Evolutionary conservation across 1,139 yeast genomes (phyloP).

Genomic region (Zygoascus meyerae): DNA sequence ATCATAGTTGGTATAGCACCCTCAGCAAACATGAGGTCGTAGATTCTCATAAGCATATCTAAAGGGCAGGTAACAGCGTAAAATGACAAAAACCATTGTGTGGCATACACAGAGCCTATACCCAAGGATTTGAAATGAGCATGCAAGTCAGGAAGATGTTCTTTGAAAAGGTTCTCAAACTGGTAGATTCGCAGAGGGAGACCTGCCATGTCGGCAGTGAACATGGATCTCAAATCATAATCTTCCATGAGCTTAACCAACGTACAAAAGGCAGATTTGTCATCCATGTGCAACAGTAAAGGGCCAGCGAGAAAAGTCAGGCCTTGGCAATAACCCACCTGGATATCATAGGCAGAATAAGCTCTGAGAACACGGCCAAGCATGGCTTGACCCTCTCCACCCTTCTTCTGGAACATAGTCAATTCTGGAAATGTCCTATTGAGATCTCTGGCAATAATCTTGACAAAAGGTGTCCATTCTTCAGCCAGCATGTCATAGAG

Average conservation of each 20-base stretch:
- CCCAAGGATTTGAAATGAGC: slow-evolving; percentile 41
- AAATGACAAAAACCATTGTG: slow-evolving; percentile 65
- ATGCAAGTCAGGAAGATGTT: slow-evolving; percentile 41
- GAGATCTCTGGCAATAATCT: slow-evolving; percentile 58
- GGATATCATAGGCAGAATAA: slow-evolving; percentile 60
- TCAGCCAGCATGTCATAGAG: slow-evolving; percentile 38
- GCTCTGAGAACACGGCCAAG: slow-evolving; percentile 59
- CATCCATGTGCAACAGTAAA: slow-evolving; percentile 47
- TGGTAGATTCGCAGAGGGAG: slow-evolving; percentile 50
- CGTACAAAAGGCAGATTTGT: slow-evolving; percentile 47
- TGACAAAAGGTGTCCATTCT: slow-evolving; percentile 42
- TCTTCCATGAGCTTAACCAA: slow-evolving; percentile 58
- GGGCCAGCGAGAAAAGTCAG: slow-evolving; percentile 62
- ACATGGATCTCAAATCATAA: slow-evolving; percentile 55
- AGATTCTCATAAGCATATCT: slow-evolving; percentile 46
- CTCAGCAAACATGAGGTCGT: slow-evolving; percentile 53
- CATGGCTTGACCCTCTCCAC: slow-evolving; percentile 41
- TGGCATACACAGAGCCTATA: slow-evolving; percentile 33
- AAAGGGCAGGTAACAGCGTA: slow-evolving; percentile 57
- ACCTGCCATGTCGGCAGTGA: slow-evolving; percentile 53
- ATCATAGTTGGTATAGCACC: slow-evolving; percentile 62
- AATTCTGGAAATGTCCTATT: slow-evolving; percentile 59
- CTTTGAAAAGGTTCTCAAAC: slow-evolving; percentile 43
- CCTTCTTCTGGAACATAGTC: slow-evolving; percentile 43
- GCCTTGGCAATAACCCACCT: slow-evolving; percentile 71